Evolutionary conservation across 306 rosid genomes (phyloP).

Genomic region (Corylus avellana): DNA sequence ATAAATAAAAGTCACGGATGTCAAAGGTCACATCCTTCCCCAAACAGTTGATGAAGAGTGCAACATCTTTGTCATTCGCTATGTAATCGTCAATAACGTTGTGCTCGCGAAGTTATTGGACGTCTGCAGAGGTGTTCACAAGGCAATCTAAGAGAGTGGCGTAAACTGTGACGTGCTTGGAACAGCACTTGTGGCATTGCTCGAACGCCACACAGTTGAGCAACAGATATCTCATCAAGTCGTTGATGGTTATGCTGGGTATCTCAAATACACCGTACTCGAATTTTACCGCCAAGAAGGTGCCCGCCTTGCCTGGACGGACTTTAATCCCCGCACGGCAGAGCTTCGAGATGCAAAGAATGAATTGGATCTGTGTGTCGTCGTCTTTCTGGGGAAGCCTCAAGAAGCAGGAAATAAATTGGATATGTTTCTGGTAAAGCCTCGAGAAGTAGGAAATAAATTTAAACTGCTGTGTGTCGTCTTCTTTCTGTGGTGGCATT

Average conservation of each 20-base stretch:
- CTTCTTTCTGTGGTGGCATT: too few species aligned
- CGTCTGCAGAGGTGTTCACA: background rate
- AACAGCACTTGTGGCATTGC: background rate
- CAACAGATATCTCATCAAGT: background rate
- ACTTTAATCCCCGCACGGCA: background rate
- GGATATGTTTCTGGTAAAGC: too few species aligned
- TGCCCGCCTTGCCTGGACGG: too few species aligned
- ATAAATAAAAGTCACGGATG: background rate
- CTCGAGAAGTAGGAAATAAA: too few species aligned
- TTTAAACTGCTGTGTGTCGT: too few species aligned
- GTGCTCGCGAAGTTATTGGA: background rate
- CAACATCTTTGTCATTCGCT: background rate
- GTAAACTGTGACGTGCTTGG: background rate
- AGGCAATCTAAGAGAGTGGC: background rate
- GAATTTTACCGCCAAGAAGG: background rate
- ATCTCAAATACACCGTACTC: background rate
- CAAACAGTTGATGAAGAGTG: background rate
- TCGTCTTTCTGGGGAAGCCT: too few species aligned
- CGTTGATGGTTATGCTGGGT: background rate
- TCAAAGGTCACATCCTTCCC: background rate
- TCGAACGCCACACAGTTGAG: background rate
- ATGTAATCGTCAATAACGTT: background rate
- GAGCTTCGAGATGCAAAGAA: background rate
- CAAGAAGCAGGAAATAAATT: too few species aligned
- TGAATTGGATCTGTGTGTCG: too few species aligned